Base-by-base conservation (phyloP, 1,139 yeast genomes). In the Kodamaea anthophila region DNA sequence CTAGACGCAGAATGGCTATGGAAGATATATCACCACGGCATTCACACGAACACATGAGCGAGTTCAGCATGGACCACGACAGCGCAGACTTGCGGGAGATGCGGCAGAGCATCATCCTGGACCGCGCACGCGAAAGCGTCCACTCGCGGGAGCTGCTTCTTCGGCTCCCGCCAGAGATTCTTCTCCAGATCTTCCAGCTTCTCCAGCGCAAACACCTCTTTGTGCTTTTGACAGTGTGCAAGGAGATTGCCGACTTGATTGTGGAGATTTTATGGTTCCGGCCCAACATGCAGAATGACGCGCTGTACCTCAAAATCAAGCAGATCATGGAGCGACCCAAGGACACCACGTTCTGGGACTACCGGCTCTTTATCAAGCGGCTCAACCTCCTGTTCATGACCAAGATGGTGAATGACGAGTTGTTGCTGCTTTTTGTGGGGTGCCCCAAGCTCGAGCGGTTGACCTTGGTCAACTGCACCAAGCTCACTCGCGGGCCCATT, bases 181-280 rank as follows among this genome's bases (percentile, higher is more conserved):
- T 88, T 31, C 65, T 81, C 31, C 72, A 78, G 39, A 75, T 88
- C 5, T 77, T 85, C 42, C 76, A 81, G 35, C 71, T 77, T 42
- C 60, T 86, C 30, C 77, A 74, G 26, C 64, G 81, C 29, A 71
- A 70, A 39, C 95, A 87, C 51, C 65, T 83, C 42, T 77, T 77
- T 37, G 65, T 78, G 9, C 62, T 86, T 24, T 60, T 86, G 37
- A 68, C 87, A 2, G 93, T 87, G 7, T 87, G 95, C 53, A 75
- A 75, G 42, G 73, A 78, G 40, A 87, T 95, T 82, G 86, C 88
- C 18, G 74, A 77, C 40, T 63, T 85, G 28, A 77, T 86, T 13
- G 76, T 87, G 10, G 95, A 86, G 48, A 67, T 82, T 32, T 62
- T 88, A 23, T 88, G 96, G 94, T 84, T 85, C 50, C 72, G 97